Evolutionary conservation across 345 rosid species (phyloP), one percentile per base, ranked within the genome.

Genomic region (Populus alba): DNA sequence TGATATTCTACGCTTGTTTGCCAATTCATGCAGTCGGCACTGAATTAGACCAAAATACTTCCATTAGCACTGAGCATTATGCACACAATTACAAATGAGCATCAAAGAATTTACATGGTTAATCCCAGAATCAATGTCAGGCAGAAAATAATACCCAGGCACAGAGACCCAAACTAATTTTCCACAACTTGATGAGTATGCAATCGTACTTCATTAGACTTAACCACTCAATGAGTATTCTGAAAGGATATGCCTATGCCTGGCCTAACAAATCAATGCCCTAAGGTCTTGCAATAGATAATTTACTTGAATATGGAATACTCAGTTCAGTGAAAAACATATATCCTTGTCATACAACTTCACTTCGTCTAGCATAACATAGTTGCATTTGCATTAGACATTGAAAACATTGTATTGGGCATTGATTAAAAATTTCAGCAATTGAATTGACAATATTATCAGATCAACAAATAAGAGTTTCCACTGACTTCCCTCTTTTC

Each of bases 11-110:
- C 94, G 91, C 86, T 97, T 97, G 92, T 97, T 97, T 81, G 97
- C 98, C 87, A 97, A 83, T 81, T 94, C 98, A 81, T 97, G 99
- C 39, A 92, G 90, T 65, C 98, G 99, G 85, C 98, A 97, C 99
- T 97, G 80, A 51, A 71, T 74, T 1, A 81, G 49, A 25, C 63
- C 81, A 80, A 72, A 66, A 47, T 61, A 77, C 23, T 61, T 55
- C 38, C 59, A n/a, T 80, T 16, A 79, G 81, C 69, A 38, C 25
- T 41, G 55, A 17, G 49, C 67, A 83, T 79, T 77, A 83, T 33
- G 80, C 76, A 57, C 18, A 49, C 38, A 71, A 57, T 38, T 59
- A 59, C 16, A 10, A n/a, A 23, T 59, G 37, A 65, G 27, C 57
- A 39, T 31, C 15, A 27, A 57, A 77, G 25, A 66, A 57, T 27